Conservation (phyloP, 2,329 filamentous ascomycete genomes). For the Aschersonia sp. region DNA sequence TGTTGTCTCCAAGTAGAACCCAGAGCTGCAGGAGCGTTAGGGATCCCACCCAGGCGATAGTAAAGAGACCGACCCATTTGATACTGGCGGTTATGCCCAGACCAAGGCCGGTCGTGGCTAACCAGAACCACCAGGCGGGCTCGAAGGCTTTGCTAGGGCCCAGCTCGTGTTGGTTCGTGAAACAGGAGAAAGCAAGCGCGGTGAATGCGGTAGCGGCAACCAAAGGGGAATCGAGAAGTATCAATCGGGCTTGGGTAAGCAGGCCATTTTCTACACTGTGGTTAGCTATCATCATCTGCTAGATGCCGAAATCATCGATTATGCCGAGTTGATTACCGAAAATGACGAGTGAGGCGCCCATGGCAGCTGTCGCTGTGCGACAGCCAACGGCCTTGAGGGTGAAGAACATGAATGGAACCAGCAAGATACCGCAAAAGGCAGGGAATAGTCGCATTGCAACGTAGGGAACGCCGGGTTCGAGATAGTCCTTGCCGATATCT, state of each 20-base stretch:
- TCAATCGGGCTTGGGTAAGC: slow-evolving; percentile 85
- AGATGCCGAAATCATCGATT: not conserved
- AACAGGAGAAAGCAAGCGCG: slow-evolving; percentile 77
- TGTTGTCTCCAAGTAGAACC: slow-evolving; percentile 82
- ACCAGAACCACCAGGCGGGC: slow-evolving; percentile 96
- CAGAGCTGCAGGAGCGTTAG: slow-evolving; percentile 88
- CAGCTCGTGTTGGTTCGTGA: slow-evolving; percentile 93
- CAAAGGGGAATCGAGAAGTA: slow-evolving; percentile 89
- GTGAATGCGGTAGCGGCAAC: slow-evolving; percentile 90
- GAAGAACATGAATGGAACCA: slow-evolving; percentile 87
- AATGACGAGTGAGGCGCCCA: slow-evolving; percentile 77
- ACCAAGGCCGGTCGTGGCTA: slow-evolving; percentile 70
- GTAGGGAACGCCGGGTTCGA: slow-evolving; percentile 89
- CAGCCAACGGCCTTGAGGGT: slow-evolving; percentile 86
- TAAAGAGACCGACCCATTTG: slow-evolving; percentile 98
- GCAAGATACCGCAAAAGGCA: slow-evolving; percentile 73
- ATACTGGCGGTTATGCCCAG: slow-evolving; percentile 87
- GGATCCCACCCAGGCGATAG: slow-evolving; percentile 91
- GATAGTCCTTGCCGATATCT: slow-evolving; percentile 97
- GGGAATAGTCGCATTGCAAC: slow-evolving; percentile 94
- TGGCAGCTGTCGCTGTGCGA: slow-evolving; percentile 66
- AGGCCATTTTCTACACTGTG: slow-evolving; percentile 68
- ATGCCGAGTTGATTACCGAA: slow-evolving; percentile 52
- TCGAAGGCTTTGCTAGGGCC: slow-evolving; percentile 80
- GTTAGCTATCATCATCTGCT: slow-evolving; percentile 12